Base-by-base conservation (phyloP, 2,329 filamentous ascomycete genomes). In the Fusarium dimerum region DNA sequence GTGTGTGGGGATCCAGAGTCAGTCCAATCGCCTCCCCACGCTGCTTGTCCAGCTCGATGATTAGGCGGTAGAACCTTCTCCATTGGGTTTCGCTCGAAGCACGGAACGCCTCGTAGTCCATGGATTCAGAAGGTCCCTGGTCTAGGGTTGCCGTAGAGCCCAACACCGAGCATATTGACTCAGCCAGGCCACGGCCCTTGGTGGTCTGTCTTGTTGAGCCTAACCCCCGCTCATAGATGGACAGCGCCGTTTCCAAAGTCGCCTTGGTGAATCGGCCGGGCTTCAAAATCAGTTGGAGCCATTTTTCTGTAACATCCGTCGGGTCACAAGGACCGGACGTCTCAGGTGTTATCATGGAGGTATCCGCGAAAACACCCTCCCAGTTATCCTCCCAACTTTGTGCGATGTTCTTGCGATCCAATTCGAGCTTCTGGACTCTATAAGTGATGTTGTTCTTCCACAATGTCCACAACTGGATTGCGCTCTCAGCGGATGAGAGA, bases 401-500 rank as follows among this genome's bases (percentile, higher is more conserved):
- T 4, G 77, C 72, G 52, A 88, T 76, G 41, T 85, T 83, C 39
- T 83, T 79, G n/a, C 87, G 77, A 61, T 88, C 80, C 58, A 96
- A 88, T 43, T 85, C 85, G 41, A 97, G 71, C 51, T 82, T 84
- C 68, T 90, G 89, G 10, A 92, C 80, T 54, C 88, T 81, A 66
- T 91, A 92, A 3, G 86, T 84, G 63, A 88, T 86, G 68, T 92
- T 92, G 68, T 92, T 92, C 73, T 92, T 91, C 89, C 89, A 93
- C 40, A 94, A 71, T 3, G 88, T 81, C 90, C 90, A 94, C 40
- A 93, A 65, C 59, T 81, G 80, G 64, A 84, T 80, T 16, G 72
- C 74, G 46, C 76, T 79, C n/a, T 79, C 81, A 8, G 73, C 70
- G 49, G 79, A 76, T 17, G 83, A 78, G 18, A 91, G 75, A 44